A percentile compares a stretch with the other conserved stretches of the same genome.
Conservation (phyloP, 768 basidiomycete species). For the Boletus edulis region DNA sequence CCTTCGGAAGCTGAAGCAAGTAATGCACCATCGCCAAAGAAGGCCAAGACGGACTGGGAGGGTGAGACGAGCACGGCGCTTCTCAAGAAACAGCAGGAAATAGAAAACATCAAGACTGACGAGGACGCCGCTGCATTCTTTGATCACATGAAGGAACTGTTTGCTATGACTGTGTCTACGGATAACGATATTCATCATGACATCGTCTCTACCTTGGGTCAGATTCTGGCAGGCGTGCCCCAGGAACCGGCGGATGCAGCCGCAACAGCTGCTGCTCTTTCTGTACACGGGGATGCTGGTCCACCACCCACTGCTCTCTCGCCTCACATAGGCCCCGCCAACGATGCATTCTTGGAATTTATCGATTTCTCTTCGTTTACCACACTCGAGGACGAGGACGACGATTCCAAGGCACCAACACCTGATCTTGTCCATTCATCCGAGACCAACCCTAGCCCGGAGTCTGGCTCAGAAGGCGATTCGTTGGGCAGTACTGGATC, state of each 20-base stretch:
- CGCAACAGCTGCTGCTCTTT: constrained; percentile 29
- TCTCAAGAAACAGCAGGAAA: constrained; percentile 37
- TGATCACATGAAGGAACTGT: constrained; percentile 60
- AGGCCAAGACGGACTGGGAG: constrained; percentile 70
- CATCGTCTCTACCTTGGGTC: constrained; percentile 59
- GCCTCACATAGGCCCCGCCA: constrained; percentile 37
- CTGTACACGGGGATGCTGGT: constrained; percentile 26
- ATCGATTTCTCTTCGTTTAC: constrained; percentile 69
- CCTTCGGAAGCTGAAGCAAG: constrained; percentile 29
- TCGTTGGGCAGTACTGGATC: constrained; percentile 42
- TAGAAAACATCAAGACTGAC: constrained; percentile 55
- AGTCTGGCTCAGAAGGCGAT: constrained; percentile 67
- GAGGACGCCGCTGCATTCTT: constrained; percentile 65
- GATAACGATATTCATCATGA: constrained; percentile 41
- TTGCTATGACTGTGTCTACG: constrained; percentile 45
- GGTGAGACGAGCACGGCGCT: constrained; percentile 52
- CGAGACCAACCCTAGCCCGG: constrained; percentile 75
- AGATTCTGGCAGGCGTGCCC: constrained; percentile 59
- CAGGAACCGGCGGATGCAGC: constrained; percentile 37
- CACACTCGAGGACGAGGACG: constrained; percentile 54
- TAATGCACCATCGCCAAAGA: constrained; percentile 70
- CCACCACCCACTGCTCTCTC: constrained; percentile 34
- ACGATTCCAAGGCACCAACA: constrained; percentile 64
- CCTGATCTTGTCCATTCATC: constrained; percentile 70
- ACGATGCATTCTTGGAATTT: constrained; percentile 44